A percentile compares a stretch with the other conserved stretches of the same genome.
Conservation (phyloP, 768 basidiomycete genomes). For the Tricholoma saponaceum region DNA sequence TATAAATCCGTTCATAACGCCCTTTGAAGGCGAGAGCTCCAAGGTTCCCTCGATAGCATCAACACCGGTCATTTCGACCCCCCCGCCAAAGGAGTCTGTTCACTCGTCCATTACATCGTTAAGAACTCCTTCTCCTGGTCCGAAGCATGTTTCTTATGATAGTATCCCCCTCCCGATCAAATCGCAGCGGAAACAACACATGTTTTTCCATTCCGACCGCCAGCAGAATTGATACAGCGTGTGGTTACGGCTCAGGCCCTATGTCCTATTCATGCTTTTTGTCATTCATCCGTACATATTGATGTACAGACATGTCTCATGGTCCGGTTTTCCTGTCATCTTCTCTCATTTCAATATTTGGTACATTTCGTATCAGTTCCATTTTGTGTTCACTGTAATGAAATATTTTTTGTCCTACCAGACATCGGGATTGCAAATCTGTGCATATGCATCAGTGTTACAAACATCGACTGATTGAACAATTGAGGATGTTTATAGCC, state of each 20-base stretch:
- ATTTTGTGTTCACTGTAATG: background rate
- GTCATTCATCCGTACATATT: background rate
- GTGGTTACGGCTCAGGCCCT: background rate
- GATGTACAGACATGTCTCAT: background rate
- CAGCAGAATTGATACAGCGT: background rate
- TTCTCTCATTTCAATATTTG: background rate
- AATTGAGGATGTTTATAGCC: too few species aligned
- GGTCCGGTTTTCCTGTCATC: background rate
- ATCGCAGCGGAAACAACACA: slow-evolving; percentile 20
- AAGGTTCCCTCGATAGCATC: background rate
- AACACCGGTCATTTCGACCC: background rate
- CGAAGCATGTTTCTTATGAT: slow-evolving; percentile 6
- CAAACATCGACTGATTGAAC: too few species aligned
- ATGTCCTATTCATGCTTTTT: background rate
- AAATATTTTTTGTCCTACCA: too few species aligned
- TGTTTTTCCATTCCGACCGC: slow-evolving; percentile 4
- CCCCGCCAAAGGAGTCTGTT: background rate
- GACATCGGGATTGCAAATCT: too few species aligned
- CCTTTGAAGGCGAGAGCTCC: background rate
- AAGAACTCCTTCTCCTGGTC: background rate
- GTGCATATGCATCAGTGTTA: too few species aligned
- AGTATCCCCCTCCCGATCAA: slow-evolving; percentile 20
- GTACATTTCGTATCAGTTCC: background rate
- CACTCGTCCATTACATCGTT: background rate
- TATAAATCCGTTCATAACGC: background rate